Evolutionary conservation across 2,329 filamentous ascomycete species (phyloP), one percentile per base, ranked within the genome.

Genomic region (Diaporthe longicolla): DNA sequence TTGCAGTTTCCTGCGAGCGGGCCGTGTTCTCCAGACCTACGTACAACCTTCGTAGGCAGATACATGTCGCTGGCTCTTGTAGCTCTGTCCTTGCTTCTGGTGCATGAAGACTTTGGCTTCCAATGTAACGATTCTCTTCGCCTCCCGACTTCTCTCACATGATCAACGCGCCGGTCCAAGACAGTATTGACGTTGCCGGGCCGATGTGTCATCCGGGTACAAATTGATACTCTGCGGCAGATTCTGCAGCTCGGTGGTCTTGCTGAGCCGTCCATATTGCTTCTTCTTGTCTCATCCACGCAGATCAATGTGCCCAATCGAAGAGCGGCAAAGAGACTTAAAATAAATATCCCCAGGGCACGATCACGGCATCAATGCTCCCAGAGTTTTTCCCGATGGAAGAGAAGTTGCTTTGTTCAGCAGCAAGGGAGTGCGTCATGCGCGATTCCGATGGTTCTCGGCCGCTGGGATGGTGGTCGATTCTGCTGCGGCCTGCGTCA

Each of bases 261-360:
- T 52, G 45, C 43, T 66, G 45, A 50, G 63, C 48, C 48, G 48
- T 68, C 48, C 63, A 35, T 7, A 15, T 52, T 68, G 63, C 63
- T 68, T 68, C 52, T 68, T 29, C 48, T 40, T 54, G 63, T 68
- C 63, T 68, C 48, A 40, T 40, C 45, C 32, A 54, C 63, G 63
- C 45, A 37, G 63, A 66, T 66, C 63, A 26, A 19, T 21, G 21
- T 26, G 32, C 48, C 63, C n/a, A 50, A 68, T 40, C 63, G 54
- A 66, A 52, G 63, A 66, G 63, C 45, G 63, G 45, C 63, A 68
- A 68, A 37, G 5, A 40, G 21, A 29, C 8, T 54, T 24, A 24
- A 11, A 19, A 13, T 40, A 32, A 63, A 63, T 13, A 40, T 48
- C 59, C 10, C 45, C n/a, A 68, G 21, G 48, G 29, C 17, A 52